Evolutionary conservation across 164 flowering plant genomes (phyloP).

Genomic region (Aristolochia californica): DNA sequence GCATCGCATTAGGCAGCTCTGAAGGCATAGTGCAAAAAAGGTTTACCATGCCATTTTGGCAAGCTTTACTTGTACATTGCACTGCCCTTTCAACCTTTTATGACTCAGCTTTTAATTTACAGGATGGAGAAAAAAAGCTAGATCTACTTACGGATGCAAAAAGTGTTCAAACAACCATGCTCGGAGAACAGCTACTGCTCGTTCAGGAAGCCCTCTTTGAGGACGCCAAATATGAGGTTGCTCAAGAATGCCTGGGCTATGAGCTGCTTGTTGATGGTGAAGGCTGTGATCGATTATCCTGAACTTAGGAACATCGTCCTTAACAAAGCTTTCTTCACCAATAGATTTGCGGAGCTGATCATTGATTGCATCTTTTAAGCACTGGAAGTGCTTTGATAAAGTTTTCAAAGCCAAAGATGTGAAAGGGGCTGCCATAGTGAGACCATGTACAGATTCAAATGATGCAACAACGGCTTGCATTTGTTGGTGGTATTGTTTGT

Average conservation of each 20-base stretch:
- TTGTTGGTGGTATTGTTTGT: conserved; percentile 72
- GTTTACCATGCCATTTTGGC: no score
- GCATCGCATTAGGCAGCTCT: no score
- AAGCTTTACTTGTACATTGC: no score
- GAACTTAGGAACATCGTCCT: conserved; percentile 21
- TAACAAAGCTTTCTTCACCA: conserved; percentile 19
- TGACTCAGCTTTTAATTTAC: no score
- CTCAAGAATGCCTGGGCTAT: conserved; percentile 30
- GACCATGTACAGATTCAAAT: conserved; percentile 81
- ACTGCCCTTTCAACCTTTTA: no score
- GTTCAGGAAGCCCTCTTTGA: conserved; percentile 87
- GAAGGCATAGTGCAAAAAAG: no score
- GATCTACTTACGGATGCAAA: conserved; percentile 69
- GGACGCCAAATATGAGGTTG: conserved; percentile 74
- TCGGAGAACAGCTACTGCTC: conserved; percentile 69
- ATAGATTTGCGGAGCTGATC: conserved; percentile 50
- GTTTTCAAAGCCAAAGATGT: conserved; percentile 50
- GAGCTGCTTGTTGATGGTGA: conserved; percentile 28
- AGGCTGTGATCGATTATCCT: conserved; percentile 20
- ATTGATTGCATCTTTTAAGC: conserved; percentile 55
- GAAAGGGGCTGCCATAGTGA: conserved; percentile 67
- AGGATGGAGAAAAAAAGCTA: no score
- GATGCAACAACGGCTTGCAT: conserved; percentile 61
- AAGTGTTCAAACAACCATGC: conserved; percentile 90
- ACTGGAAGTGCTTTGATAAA: conserved; percentile 60